Evolutionary conservation across 176 grass and related monocot genomes (phyloP).

Genomic region (Cymbopogon citratus): DNA sequence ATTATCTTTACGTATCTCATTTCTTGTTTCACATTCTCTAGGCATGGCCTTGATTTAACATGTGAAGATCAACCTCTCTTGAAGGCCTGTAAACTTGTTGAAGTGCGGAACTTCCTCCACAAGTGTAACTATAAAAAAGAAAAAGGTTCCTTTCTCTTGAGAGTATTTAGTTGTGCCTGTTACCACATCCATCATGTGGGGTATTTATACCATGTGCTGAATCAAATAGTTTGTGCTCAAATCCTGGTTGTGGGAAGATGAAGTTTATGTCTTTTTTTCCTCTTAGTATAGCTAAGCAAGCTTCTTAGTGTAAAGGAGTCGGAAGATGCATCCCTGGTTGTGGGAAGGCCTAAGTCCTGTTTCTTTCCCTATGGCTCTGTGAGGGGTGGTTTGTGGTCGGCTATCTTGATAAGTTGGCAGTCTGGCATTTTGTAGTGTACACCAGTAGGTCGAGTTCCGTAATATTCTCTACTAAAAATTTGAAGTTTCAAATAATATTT

Average conservation of each 20-base stretch:
- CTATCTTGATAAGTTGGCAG: neutral
- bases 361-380: neutral
- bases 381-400: neutral
- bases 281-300: neutral
- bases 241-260: neutral
- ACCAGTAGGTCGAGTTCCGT: too few species aligned
- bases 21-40: conserved; percentile 26
- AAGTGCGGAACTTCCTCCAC: conserved; percentile 47
- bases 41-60: conserved; percentile 47
- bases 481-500: neutral
- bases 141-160: conserved; percentile 41
- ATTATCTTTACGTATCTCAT: neutral
- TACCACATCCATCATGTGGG: neutral
- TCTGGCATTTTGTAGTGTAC: neutral
- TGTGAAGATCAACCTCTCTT: conserved; percentile 47
- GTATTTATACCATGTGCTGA: neutral
- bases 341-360: neutral
- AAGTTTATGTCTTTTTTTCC: neutral
- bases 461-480: neutral
- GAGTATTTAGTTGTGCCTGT: neutral
- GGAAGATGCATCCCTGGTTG: neutral
- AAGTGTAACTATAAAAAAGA: conserved; percentile 23
- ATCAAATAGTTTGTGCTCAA: neutral
- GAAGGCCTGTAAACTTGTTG: conserved; percentile 26
- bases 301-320: neutral